Conservation (phyloP, 192 early-diverging fungal genomes). For the Phlyctochytrium planicorne region DNA sequence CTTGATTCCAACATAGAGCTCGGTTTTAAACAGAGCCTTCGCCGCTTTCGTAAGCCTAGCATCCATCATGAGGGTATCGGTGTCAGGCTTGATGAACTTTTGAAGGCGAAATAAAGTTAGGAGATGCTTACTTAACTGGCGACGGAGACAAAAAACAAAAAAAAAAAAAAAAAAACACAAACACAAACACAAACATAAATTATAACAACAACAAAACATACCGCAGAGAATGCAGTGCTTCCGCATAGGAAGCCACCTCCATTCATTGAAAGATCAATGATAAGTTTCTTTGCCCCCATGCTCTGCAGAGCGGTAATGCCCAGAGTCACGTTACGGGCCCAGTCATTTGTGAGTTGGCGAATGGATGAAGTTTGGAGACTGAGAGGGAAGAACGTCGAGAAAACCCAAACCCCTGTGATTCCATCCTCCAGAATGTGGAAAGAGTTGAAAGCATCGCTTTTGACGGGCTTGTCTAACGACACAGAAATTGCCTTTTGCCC, state of each 20-base stretch:
- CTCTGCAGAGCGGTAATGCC: conserved; percentile 24
- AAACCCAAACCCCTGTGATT: conserved; percentile 20
- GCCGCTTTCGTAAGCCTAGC: neutral
- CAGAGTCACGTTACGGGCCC: conserved; percentile 24
- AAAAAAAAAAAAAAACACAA: too few relatives aligned
- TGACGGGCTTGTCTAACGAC: too few relatives aligned
- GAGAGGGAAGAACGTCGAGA: conserved; percentile 13
- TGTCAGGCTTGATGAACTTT: neutral
- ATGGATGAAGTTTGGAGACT: too few relatives aligned
- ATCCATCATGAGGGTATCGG: neutral
- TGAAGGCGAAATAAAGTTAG: neutral
- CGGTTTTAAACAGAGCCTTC: neutral
- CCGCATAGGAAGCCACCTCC: conserved; percentile 27
- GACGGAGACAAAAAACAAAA: too few relatives aligned
- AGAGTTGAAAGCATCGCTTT: neutral
- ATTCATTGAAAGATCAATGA: conserved; percentile 33
- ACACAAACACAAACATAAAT: too few relatives aligned
- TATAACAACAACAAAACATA: too few relatives aligned
- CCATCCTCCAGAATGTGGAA: conserved; percentile 15
- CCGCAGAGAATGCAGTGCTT: neutral
- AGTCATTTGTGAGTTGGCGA: too few relatives aligned
- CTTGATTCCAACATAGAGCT: neutral
- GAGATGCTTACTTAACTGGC: too few relatives aligned
- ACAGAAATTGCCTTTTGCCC: too few relatives aligned
- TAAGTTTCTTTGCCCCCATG: conserved; percentile 26